These are phyloP conservation scores for Bathelium albidoporum DNA, from an alignment of 495 filamentous ascomycete species.

Conservation along the genomic window DNA sequence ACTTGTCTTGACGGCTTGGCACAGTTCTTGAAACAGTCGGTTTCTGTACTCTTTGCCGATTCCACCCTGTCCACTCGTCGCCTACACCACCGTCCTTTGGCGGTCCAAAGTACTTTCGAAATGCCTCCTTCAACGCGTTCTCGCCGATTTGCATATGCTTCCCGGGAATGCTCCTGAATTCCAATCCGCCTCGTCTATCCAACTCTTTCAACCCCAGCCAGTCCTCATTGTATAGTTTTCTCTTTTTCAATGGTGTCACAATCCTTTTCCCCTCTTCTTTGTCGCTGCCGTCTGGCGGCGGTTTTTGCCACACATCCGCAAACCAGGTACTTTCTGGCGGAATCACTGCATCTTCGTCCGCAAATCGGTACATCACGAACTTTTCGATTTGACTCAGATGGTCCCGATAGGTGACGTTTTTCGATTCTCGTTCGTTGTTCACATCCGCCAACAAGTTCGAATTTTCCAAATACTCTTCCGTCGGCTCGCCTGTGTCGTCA, in stretches of 20 bases:
- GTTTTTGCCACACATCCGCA: constrained; percentile 48
- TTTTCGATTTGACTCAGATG: constrained; percentile 60
- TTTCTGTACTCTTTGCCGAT: neutral
- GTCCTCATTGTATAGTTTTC: constrained; percentile 75
- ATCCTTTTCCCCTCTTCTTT: constrained; percentile 50
- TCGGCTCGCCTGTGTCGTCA: constrained; percentile 38
- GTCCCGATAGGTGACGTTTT: constrained; percentile 64
- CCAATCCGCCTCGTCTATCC: constrained; percentile 68
- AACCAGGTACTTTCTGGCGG: constrained; percentile 93
- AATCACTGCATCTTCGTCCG: constrained; percentile 72
- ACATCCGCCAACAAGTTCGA: constrained; percentile 97
- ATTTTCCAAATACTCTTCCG: constrained; percentile 61
- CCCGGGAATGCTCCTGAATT: constrained; percentile 60
- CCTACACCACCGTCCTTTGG: neutral
- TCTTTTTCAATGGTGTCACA: constrained; percentile 57
- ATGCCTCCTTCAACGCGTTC: constrained; percentile 51
- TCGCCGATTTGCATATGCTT: constrained; percentile 77
- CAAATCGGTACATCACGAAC: constrained; percentile 86
- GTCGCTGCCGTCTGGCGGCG: neutral
- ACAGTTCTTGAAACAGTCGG: neutral
- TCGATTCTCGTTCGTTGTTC: constrained; percentile 77
- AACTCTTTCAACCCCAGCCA: constrained; percentile 81
- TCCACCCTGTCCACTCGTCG: neutral
- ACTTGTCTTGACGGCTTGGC: neutral
- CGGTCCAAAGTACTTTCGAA: constrained; percentile 63